Base-by-base conservation (phyloP, 208 protist species). In the Vickermania spadyakhi region DNA sequence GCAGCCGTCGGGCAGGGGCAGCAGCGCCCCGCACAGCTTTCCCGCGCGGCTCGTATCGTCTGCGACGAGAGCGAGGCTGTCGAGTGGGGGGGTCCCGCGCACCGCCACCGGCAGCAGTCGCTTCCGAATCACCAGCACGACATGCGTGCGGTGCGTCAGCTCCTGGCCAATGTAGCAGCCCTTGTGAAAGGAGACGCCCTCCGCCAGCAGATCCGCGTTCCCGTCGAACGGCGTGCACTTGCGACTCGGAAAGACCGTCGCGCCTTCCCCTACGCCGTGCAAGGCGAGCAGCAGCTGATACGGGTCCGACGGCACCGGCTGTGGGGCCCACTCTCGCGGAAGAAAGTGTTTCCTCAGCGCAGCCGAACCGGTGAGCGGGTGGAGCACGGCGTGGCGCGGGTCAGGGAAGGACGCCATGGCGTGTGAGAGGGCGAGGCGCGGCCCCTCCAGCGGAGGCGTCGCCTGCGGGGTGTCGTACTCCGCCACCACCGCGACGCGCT, bases 161-260 rank as follows among this genome's bases (percentile, higher is more conserved):
- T 98, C 95, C 66, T 98, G 96, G 0, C 96, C 96, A 0, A 98
- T 50, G 77, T 98, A 98, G 78, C 96, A 98, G 29, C 96, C 96
- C 66, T 98, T 98, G 66, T 91, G 66, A 53, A 97, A 98, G 66
- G 75, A 76, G 18, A 98, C 81, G 7, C 36, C 36, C 4, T 86
- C 95, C 25, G 70, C 60, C 1, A 97, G 68, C n/a, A 93, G 80
- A 60, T 98, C 95, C 0, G 89, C 58, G 69, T 98, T 98, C 28
- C 66, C 77, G 62, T 98, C 95, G 28, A 98, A 93, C 0, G 94
- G 94, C 0, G 97, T 69, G 21, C 77, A 69, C 68, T 93, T 87
- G 54, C 64, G 69, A 29, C 60, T 27, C 2, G 66, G 60, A 42
- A 97, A 84, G n/a, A 95, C 75, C 0, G 36, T 53, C 0, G 80